phyloP scores from a whole-genome alignment of 2,329 filamentous ascomycete species.

The Cyphellophora europaea region DNA sequence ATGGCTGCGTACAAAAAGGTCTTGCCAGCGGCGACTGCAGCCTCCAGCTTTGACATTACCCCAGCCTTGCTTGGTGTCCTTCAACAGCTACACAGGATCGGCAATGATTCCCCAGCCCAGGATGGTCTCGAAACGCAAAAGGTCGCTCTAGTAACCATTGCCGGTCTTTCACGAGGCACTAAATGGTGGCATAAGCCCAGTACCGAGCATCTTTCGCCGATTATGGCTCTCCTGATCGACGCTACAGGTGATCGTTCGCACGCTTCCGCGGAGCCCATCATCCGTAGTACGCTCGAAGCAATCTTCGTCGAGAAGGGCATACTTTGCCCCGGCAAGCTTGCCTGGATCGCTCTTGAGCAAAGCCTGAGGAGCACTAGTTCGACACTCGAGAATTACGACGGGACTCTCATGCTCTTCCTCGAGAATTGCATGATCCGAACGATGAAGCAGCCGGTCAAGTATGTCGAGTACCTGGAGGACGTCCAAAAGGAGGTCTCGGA shows the following conservation, averaged over 20 bases:
- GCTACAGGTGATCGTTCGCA: too few relatives aligned
- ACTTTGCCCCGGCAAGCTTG: not conserved
- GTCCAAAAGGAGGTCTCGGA: constrained; percentile 21
- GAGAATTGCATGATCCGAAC: constrained; percentile 76
- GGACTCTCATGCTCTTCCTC: constrained; percentile 29
- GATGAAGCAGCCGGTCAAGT: constrained; percentile 68
- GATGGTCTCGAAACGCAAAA: constrained; percentile 62
- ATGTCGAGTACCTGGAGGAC: constrained; percentile 49
- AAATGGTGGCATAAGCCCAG: constrained; percentile 76
- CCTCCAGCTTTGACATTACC: constrained; percentile 83
- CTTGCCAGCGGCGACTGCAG: constrained; percentile 67
- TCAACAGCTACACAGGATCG: constrained; percentile 44
- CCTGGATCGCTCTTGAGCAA: not conserved
- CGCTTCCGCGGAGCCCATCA: not conserved
- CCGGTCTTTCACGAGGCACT: constrained; percentile 72
- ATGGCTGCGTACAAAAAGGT: constrained; percentile 78
- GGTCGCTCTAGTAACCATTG: constrained; percentile 71
- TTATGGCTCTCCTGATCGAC: constrained; percentile 26
- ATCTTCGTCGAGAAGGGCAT: constrained; percentile 1
- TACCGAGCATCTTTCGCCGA: constrained; percentile 29
- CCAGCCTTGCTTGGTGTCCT: constrained; percentile 62
- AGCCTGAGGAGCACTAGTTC: too few relatives aligned
- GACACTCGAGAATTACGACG: constrained; percentile 16
- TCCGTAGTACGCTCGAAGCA: not conserved
- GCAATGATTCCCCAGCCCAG: constrained; percentile 37